Percentiles rank a stretch among this genome's conserved stretches.
phyloP scores from a whole-genome alignment of 2,329 filamentous ascomycete genomes.

The Zymoseptoria ardabiliae region DNA sequence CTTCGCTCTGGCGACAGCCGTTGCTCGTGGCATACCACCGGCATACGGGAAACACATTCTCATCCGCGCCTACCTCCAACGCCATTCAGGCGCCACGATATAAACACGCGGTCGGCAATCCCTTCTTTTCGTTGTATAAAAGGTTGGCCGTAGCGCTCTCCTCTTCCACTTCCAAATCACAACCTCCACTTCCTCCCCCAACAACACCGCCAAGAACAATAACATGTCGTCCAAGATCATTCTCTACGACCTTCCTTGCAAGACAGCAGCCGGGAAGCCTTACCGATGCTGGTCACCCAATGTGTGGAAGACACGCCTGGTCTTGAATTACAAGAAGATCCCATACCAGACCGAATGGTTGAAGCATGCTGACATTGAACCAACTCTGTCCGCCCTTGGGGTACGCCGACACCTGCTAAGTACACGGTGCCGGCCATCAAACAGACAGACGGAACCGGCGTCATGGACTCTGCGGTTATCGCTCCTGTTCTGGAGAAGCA shows the following conservation, averaged over 20 bases:
- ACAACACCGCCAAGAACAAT: neutral
- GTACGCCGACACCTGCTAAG: constrained; percentile 1
- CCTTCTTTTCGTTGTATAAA: neutral
- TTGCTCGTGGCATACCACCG: neutral
- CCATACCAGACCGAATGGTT: constrained; percentile 16
- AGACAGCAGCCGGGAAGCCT: constrained; percentile 14
- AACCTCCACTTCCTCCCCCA: neutral
- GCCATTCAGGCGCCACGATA: neutral
- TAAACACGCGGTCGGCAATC: neutral
- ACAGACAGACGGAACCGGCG: constrained; percentile 9
- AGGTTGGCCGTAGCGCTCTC: neutral
- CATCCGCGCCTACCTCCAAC: neutral
- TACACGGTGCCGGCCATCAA: constrained; percentile 19
- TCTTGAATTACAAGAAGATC: constrained; percentile 19
- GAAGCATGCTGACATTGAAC: constrained; percentile 9
- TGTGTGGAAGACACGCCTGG: constrained; percentile 63
- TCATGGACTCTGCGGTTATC: constrained; percentile 18
- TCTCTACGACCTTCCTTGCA: constrained; percentile 9
- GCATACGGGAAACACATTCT: neutral
- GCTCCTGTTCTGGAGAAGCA: constrained; percentile 13
- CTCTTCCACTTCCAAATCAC: neutral
- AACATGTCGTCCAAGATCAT: neutral
- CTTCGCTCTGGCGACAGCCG: neutral
- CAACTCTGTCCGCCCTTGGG: constrained; percentile 9
- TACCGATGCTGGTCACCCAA: constrained; percentile 56